A percentile compares a stretch with the other conserved stretches of the same genome.
Conservation (phyloP, 2,329 filamentous ascomycete species). For the Drechslerella stenobrocha region DNA sequence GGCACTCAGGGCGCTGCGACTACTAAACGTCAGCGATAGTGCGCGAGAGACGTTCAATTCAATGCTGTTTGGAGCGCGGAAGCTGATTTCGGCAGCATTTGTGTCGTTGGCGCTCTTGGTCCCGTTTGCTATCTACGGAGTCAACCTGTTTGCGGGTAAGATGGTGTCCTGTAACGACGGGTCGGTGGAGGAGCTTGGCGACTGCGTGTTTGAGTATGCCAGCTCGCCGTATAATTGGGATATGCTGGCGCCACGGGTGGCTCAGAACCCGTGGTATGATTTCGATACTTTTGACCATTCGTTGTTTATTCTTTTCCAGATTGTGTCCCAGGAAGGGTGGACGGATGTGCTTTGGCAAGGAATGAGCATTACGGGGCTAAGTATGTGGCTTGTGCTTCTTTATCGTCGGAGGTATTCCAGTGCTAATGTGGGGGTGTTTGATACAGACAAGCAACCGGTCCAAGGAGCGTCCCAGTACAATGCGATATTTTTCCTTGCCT, state of each 20-base stretch:
- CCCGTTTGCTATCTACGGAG: conserved; percentile 92
- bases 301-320: conserved; percentile 95
- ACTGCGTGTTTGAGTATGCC: conserved; percentile 83
- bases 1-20: conserved; percentile 82
- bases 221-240: conserved; percentile 80
- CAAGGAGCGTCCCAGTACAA: conserved; percentile 75
- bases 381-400: conserved; percentile 53
- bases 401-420: background rate
- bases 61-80: conserved; percentile 89
- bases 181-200: conserved; percentile 64
- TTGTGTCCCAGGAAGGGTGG: conserved; percentile 98
- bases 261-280: conserved; percentile 78
- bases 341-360: conserved; percentile 84
- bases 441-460: conserved; percentile 65
- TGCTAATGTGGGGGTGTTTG: background rate
- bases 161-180: conserved; percentile 79
- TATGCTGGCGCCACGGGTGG: conserved; percentile 78
- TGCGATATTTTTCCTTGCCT: conserved; percentile 89
- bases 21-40: conserved; percentile 95
- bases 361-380: conserved; percentile 77
- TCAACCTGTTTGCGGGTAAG: conserved; percentile 87
- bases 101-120: conserved; percentile 93
- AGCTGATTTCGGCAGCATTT: conserved; percentile 86
- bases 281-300: conserved; percentile 95
- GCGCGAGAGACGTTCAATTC: conserved; percentile 96